Evolutionary conservation across 2,329 filamentous ascomycete species (phyloP).

Genomic region (Paecilomyces formosus): DNA sequence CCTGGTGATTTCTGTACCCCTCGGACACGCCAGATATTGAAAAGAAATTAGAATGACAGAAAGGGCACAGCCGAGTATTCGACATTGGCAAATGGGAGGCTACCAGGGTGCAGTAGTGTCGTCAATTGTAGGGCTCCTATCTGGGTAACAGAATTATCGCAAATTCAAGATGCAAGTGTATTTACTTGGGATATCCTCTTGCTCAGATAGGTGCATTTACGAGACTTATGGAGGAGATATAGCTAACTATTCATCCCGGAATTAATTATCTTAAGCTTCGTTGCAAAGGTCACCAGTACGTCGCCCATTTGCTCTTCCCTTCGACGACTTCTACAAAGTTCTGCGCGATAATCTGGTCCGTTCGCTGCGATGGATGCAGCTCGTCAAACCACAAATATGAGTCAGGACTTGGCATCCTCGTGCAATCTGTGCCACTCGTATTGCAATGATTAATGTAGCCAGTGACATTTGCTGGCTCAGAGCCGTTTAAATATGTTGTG

Average conservation of each 20-base stretch:
- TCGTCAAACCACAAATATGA: slow-evolving; percentile 53
- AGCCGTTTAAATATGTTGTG: slow-evolving; percentile 45
- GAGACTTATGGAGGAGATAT: not conserved
- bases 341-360: slow-evolving; percentile 50
- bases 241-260: not conserved
- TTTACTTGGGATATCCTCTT: not conserved
- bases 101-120: not conserved
- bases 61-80: no score
- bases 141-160: not conserved
- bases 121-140: not conserved
- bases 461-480: slow-evolving; percentile 54
- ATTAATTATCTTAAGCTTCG: not conserved
- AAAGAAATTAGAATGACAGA: no score
- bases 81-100: no score
- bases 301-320: slow-evolving; percentile 31
- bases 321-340: slow-evolving; percentile 50
- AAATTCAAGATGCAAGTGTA: not conserved
- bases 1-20: no score
- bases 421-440: slow-evolving; percentile 31
- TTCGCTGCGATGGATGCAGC: slow-evolving; percentile 62
- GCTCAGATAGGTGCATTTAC: not conserved
- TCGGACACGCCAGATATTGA: no score
- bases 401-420: slow-evolving; percentile 17
- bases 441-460: slow-evolving; percentile 52
- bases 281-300: slow-evolving; percentile 13